These are phyloP conservation scores for Calonectria ilicicola DNA, from an alignment of 2,329 filamentous ascomycete species.

Conservation along the genomic window DNA sequence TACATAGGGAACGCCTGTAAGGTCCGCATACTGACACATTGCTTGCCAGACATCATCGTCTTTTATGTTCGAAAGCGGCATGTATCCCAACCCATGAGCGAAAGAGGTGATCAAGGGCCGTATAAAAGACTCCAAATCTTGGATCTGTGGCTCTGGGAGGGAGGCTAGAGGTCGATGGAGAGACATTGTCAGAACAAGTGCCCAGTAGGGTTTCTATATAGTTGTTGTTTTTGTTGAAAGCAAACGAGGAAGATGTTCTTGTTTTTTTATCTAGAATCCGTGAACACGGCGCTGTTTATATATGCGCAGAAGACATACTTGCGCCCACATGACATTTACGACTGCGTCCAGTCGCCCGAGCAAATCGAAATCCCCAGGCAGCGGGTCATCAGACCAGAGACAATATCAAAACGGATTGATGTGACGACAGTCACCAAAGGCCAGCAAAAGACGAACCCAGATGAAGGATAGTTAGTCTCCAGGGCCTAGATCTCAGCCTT, in stretches of 20 bases:
- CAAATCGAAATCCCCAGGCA: background rate
- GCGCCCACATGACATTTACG: background rate
- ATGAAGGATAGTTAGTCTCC: background rate
- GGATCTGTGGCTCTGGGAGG: background rate
- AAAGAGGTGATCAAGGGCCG: conserved; percentile 15
- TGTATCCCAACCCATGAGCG: conserved; percentile 1
- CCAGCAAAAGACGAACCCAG: no score
- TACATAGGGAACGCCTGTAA: background rate
- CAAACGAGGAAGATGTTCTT: background rate
- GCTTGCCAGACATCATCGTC: conserved; percentile 12
- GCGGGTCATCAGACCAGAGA: background rate
- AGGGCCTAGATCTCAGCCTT: background rate
- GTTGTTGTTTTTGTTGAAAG: no score
- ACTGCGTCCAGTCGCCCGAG: background rate
- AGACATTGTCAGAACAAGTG: background rate
- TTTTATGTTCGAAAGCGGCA: background rate
- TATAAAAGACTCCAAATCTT: background rate
- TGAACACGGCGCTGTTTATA: background rate
- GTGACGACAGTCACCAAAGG: background rate
- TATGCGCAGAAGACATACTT: background rate
- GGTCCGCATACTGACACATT: conserved; percentile 3
- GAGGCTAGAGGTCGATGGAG: background rate
- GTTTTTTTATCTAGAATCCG: background rate
- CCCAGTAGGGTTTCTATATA: no score
- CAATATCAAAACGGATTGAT: background rate